A percentile compares a stretch with the other conserved stretches of the same genome.
Conservation (phyloP, 225 moss, liverwort and hornwort genomes). For the Bryoerythrophyllum caledonicum region DNA sequence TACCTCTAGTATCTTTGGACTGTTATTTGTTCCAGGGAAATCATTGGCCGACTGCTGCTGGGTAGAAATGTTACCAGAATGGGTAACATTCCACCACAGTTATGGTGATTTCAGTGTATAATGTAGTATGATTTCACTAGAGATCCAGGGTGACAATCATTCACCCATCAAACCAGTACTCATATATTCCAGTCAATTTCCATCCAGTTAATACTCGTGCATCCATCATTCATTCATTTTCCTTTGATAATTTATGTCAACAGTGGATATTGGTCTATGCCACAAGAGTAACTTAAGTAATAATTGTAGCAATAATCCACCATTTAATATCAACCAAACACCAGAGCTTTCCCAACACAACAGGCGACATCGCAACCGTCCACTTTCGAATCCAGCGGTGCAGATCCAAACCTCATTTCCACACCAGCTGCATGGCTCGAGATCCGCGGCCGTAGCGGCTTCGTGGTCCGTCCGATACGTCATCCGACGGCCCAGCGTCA, state of each 20-base stretch:
- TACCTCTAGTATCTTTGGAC: neutral
- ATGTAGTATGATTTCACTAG: too few relatives aligned
- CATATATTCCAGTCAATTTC: too few relatives aligned
- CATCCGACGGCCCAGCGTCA: neutral
- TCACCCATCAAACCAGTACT: too few relatives aligned
- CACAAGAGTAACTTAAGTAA: neutral
- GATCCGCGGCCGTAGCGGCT: neutral
- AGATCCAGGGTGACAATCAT: too few relatives aligned
- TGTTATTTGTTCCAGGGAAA: neutral
- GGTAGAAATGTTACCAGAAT: too few relatives aligned
- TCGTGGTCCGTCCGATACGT: neutral
- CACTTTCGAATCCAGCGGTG: neutral
- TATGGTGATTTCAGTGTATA: too few relatives aligned
- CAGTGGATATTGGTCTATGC: too few relatives aligned
- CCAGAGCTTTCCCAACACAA: neutral
- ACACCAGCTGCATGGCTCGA: neutral
- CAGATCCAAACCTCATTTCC: neutral
- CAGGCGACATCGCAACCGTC: neutral
- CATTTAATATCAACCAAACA: neutral
- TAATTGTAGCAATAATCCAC: neutral
- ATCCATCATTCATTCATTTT: too few relatives aligned
- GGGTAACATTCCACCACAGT: too few relatives aligned
- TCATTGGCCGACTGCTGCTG: neutral
- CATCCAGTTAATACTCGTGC: too few relatives aligned
- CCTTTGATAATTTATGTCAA: too few relatives aligned